Percentiles rank a stretch among this genome's conserved stretches.
phyloP scores from a whole-genome alignment of 495 filamentous ascomycete species.

The Amphirosellinia nigrospora region DNA sequence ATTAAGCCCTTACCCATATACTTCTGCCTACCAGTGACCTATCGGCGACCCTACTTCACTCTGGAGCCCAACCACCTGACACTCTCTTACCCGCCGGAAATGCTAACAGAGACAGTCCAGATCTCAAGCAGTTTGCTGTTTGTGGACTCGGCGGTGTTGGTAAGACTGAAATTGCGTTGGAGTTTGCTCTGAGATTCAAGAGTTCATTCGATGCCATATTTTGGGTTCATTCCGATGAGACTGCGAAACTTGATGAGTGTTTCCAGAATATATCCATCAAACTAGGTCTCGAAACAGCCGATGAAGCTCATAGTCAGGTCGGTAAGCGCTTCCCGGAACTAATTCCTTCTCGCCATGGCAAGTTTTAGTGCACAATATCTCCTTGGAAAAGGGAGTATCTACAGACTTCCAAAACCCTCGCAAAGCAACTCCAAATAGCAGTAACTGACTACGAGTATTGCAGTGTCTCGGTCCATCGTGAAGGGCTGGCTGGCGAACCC shows the following conservation, averaged over 20 bases:
- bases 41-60: too few relatives aligned
- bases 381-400: too few relatives aligned
- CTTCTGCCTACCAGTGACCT: too few relatives aligned
- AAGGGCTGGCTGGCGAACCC: neutral
- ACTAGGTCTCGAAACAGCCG: neutral
- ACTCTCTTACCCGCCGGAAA: neutral
- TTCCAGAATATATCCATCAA: neutral
- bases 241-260: neutral
- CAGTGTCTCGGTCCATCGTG: neutral
- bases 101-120: neutral
- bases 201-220: neutral
- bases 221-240: neutral
- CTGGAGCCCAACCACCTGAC: too few relatives aligned
- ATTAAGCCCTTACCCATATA: too few relatives aligned
- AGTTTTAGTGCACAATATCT: too few relatives aligned
- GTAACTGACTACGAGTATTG: too few relatives aligned
- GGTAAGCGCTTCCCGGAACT: too few relatives aligned
- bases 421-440: too few relatives aligned
- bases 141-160: neutral
- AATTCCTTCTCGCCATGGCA: too few relatives aligned
- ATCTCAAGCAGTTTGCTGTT: neutral
- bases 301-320: neutral
- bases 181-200: neutral
- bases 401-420: too few relatives aligned
- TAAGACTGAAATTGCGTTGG: neutral